Evolutionary conservation across 345 rosid species (phyloP).

Genomic region (Conringia planisiliqua): DNA sequence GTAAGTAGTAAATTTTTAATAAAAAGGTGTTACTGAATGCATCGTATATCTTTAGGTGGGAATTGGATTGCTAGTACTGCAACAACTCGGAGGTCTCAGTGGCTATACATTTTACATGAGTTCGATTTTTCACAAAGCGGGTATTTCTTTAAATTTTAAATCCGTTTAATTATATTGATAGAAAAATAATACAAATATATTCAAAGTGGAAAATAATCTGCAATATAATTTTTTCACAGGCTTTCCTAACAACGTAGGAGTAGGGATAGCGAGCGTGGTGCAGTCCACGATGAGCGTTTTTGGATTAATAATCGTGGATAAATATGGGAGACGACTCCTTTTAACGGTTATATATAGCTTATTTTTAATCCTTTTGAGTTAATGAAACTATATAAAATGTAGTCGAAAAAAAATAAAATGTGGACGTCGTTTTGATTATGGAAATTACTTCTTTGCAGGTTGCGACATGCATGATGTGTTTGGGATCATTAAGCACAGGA

Average conservation of each 20-base stretch:
- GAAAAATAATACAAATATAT: not conserved
- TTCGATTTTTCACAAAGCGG: constrained; percentile 47
- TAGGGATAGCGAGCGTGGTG: not conserved
- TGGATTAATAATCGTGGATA: constrained; percentile 66
- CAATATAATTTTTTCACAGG: not conserved
- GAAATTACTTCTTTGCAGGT: constrained; percentile 39
- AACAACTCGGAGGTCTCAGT: constrained; percentile 85
- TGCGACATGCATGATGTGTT: constrained; percentile 69
- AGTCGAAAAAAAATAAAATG: not conserved
- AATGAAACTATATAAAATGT: not conserved
- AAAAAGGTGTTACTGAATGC: not conserved
- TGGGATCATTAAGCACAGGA: constrained; percentile 65
- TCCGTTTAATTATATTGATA: not conserved
- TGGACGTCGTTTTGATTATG: not conserved
- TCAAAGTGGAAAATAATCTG: not conserved
- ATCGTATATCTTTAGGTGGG: constrained; percentile 42
- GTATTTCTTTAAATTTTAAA: constrained; percentile 25
- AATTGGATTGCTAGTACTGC: constrained; percentile 70
- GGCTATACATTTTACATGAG: constrained; percentile 55
- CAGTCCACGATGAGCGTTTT: constrained; percentile 65
- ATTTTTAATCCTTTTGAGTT: not conserved
- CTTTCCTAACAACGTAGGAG: constrained; percentile 30
- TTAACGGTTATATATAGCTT: constrained; percentile 48
- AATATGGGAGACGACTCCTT: constrained; percentile 68
- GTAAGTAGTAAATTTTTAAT: not conserved